Percentiles rank a stretch among this genome's conserved stretches.
phyloP scores from a whole-genome alignment of 1,284 basidiomycete species.

The Fomitopsis pinicola region DNA sequence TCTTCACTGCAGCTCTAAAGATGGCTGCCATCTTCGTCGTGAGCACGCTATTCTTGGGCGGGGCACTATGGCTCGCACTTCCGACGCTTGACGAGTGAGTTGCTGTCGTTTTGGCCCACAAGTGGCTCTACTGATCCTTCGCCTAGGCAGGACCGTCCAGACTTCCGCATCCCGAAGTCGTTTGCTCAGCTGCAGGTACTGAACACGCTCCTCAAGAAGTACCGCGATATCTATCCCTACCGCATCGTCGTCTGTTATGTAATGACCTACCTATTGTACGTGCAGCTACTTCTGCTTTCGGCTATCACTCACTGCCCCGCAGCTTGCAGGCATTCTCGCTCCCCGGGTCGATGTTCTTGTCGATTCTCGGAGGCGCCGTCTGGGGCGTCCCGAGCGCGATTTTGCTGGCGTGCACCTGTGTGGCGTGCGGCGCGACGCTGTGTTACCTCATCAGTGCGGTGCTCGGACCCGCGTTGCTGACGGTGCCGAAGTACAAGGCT shows the following conservation, averaged over 20 bases:
- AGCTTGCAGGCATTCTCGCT: slow-evolving; percentile 96
- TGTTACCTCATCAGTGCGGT: slow-evolving; percentile 92
- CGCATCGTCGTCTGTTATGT: slow-evolving; percentile 82
- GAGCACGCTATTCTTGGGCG: slow-evolving; percentile 67
- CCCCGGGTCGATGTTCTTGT: slow-evolving; percentile 97
- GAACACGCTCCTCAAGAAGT: slow-evolving; percentile 83
- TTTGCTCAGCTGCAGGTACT: slow-evolving; percentile 80
- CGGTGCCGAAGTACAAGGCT: slow-evolving; percentile 80
- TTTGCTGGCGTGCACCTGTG: slow-evolving; percentile 87
- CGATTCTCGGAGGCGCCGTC: slow-evolving; percentile 93
- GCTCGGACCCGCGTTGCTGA: slow-evolving; percentile 85
- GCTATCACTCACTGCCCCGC: slow-evolving; percentile 16
- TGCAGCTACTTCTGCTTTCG: slow-evolving; percentile 12
- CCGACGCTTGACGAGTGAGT: slow-evolving; percentile 77
- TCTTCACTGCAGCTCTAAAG: slow-evolving; percentile 78
- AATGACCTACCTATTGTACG: slow-evolving; percentile 88
- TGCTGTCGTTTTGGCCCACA: neutral
- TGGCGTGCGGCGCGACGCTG: slow-evolving; percentile 86
- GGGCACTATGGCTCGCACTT: slow-evolving; percentile 74
- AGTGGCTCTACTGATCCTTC: slow-evolving; percentile 1
- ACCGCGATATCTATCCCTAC: slow-evolving; percentile 79
- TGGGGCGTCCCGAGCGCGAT: slow-evolving; percentile 92
- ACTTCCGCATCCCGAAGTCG: slow-evolving; percentile 77
- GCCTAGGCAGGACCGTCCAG: slow-evolving; percentile 65
- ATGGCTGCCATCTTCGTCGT: slow-evolving; percentile 74